Conservation (phyloP, 83 land plant species). For the Picea engelmannii region DNA sequence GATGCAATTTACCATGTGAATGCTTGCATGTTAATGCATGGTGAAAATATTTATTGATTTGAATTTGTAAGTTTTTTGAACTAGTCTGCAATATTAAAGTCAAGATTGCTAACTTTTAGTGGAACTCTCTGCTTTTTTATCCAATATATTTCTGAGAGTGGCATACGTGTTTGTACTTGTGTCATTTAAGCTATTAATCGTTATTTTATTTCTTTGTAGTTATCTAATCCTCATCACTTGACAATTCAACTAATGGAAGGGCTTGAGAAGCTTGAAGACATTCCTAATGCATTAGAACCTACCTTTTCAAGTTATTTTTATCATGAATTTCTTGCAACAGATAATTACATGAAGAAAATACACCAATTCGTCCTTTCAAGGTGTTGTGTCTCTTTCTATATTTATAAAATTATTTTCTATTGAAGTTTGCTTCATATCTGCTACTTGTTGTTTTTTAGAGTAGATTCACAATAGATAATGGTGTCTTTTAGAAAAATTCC, state of each 20-base stretch:
- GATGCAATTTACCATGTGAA: conserved; percentile 89
- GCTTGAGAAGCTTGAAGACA: conserved; percentile 56
- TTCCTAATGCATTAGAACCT: conserved; percentile 59
- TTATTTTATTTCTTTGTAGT: conserved; percentile 29
- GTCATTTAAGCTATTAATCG: neutral
- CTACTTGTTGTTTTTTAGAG: neutral
- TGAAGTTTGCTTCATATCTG: neutral
- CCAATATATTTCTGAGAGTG: neutral
- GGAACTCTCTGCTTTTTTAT: conserved; percentile 11
- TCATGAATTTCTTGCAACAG: conserved; percentile 40
- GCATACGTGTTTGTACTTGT: neutral
- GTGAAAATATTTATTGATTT: conserved; percentile 79
- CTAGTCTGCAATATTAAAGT: conserved; percentile 27
- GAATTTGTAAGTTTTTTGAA: conserved; percentile 57
- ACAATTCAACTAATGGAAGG: conserved; percentile 70
- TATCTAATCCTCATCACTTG: conserved; percentile 38
- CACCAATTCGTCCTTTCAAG: conserved; percentile 32
- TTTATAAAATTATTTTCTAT: neutral
- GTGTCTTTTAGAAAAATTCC: conserved; percentile 53
- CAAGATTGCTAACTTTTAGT: conserved; percentile 11
- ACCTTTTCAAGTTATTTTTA: conserved; percentile 53
- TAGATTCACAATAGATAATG: neutral
- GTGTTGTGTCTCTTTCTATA: neutral
- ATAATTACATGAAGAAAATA: conserved; percentile 30
- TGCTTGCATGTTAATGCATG: conserved; percentile 76